Conservation (phyloP, 1,139 yeast genomes). For the Saccharomyces hybrid region DNA sequence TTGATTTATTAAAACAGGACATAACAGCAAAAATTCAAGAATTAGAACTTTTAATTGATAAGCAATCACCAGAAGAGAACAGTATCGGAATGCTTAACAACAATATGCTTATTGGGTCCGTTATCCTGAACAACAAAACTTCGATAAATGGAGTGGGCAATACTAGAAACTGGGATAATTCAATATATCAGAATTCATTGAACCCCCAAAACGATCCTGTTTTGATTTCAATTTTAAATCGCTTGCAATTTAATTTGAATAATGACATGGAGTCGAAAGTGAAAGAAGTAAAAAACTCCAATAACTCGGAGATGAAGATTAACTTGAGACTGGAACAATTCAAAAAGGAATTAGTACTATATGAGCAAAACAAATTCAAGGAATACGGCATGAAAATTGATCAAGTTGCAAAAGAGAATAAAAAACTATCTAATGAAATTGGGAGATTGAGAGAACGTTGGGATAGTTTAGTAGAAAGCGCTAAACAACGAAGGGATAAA, state of each 20-base stretch:
- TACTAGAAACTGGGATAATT: constrained; percentile 6
- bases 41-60: constrained; percentile 11
- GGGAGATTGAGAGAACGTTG: constrained; percentile 39
- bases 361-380: constrained; percentile 26
- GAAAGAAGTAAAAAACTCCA: constrained; percentile 5
- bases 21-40: constrained; percentile 9
- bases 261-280: constrained; percentile 5
- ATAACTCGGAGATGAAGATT: constrained; percentile 8
- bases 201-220: constrained; percentile 9
- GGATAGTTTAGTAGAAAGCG: constrained; percentile 43
- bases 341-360: constrained; percentile 27
- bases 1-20: constrained; percentile 19
- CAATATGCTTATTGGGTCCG: neutral
- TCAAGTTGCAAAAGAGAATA: constrained; percentile 27
- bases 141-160: constrained; percentile 6
- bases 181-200: constrained; percentile 1
- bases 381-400: constrained; percentile 30
- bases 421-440: constrained; percentile 34
- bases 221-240: constrained; percentile 6
- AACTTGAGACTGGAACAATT: constrained; percentile 22
- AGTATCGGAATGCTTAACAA: constrained; percentile 8
- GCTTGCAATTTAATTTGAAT: neutral
- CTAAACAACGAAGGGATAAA: constrained; percentile 33
- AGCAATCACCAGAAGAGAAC: constrained; percentile 5
- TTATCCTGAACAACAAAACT: constrained; percentile 12